These are phyloP conservation scores for Mycena chlorophos DNA, from an alignment of 768 basidiomycete genomes.

Conservation along the genomic window DNA sequence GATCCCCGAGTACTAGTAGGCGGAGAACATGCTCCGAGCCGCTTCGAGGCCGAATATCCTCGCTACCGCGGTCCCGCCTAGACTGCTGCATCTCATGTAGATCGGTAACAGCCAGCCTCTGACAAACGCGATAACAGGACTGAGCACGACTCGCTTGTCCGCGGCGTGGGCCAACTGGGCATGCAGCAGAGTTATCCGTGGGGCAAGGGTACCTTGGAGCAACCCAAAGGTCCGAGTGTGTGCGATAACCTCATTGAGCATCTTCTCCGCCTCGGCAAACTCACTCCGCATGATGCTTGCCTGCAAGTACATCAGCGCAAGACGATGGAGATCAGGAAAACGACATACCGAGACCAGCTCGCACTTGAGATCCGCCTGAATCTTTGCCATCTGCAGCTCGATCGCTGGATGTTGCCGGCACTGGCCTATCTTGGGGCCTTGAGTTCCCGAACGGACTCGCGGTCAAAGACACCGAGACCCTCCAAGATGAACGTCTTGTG, in stretches of 20 bases:
- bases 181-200: slow-evolving; percentile 65
- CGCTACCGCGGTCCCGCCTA: slow-evolving; percentile 43
- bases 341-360: slow-evolving; percentile 63
- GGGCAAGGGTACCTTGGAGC: slow-evolving; percentile 52
- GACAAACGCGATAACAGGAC: slow-evolving; percentile 64
- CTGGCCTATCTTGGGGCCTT: slow-evolving; percentile 54
- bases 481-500: slow-evolving; percentile 68
- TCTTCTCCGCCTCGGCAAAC: slow-evolving; percentile 61
- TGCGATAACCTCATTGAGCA: slow-evolving; percentile 53
- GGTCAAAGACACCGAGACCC: slow-evolving; percentile 53
- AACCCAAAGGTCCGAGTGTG: slow-evolving; percentile 60
- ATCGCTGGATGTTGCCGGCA: slow-evolving; percentile 48
- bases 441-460: slow-evolving; percentile 44
- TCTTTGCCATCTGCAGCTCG: slow-evolving; percentile 49
- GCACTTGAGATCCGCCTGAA: slow-evolving; percentile 71
- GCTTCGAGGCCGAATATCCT: too few relatives aligned
- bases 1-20: too few relatives aligned
- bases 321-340: background rate
- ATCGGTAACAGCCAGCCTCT: slow-evolving; percentile 39
- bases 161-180: slow-evolving; percentile 75
- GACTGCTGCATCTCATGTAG: slow-evolving; percentile 45
- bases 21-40: too few relatives aligned
- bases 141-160: slow-evolving; percentile 54
- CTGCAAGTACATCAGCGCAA: slow-evolving; percentile 34
- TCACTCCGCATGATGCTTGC: slow-evolving; percentile 68